Conservation (phyloP, 1,284 basidiomycete genomes). For the Irpex sp. region DNA sequence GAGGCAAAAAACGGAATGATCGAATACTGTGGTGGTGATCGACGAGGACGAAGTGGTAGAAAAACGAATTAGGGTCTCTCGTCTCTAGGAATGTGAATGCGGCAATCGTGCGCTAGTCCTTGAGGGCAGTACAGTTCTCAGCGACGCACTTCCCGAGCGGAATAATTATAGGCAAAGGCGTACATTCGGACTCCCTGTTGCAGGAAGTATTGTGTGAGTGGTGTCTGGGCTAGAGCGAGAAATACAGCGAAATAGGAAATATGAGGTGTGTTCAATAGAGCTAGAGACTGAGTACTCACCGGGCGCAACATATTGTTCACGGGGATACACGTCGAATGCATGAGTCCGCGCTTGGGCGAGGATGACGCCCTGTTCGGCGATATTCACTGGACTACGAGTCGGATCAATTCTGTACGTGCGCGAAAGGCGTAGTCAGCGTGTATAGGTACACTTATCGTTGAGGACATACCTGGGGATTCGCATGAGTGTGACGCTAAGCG, state of each 20-base stretch:
- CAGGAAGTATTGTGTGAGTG: conserved; percentile 65
- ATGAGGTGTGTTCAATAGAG: background rate
- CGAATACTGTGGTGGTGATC: background rate
- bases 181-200: conserved; percentile 78
- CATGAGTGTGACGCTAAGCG: conserved; percentile 71
- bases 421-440: background rate
- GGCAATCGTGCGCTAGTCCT: conserved; percentile 14
- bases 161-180: conserved; percentile 38
- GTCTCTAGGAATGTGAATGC: conserved; percentile 15
- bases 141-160: conserved; percentile 13
- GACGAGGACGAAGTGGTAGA: background rate
- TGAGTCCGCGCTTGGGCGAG: conserved; percentile 70
- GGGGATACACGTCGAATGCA: conserved; percentile 73
- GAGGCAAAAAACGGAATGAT: background rate
- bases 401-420: conserved; percentile 1
- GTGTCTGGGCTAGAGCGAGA: conserved; percentile 43
- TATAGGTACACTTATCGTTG: background rate
- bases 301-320: conserved; percentile 72
- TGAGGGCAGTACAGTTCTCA: conserved; percentile 13
- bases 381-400: conserved; percentile 3
- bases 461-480: conserved; percentile 71
- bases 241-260: background rate
- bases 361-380: conserved; percentile 43
- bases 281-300: conserved; percentile 42
- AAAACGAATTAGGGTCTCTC: conserved; percentile 6